Evolutionary conservation across 768 basidiomycete genomes (phyloP).

Genomic region (Boletales sp.): DNA sequence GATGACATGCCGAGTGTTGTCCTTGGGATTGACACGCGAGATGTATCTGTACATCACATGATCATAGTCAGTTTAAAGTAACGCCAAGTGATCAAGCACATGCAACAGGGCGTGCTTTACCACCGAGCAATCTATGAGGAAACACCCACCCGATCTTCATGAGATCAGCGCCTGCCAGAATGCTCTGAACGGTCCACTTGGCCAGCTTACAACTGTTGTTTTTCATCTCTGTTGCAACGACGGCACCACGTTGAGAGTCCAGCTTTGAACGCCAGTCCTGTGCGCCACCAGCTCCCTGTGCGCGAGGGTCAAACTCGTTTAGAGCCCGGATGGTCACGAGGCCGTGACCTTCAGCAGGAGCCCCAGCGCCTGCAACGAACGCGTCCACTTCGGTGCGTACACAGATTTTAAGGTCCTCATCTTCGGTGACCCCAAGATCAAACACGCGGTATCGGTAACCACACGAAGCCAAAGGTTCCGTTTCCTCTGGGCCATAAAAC

Average conservation of each 20-base stretch:
- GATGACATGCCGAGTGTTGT: conserved; percentile 94
- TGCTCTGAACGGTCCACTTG: conserved; percentile 94
- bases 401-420: conserved; percentile 87
- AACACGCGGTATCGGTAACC: conserved; percentile 96
- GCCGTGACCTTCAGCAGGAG: conserved; percentile 64
- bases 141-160: conserved; percentile 92
- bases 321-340: conserved; percentile 90
- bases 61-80: conserved; percentile 4
- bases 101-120: neutral
- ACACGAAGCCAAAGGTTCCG: conserved; percentile 92
- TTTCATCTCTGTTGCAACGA: conserved; percentile 99
- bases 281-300: conserved; percentile 88
- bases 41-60: conserved; percentile 63
- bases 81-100: neutral
- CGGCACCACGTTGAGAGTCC: conserved; percentile 94
- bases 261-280: conserved; percentile 99
- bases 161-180: conserved; percentile 90
- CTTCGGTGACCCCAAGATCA: conserved; percentile 85
- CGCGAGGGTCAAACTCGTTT: conserved; percentile 93
- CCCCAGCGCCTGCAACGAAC: conserved; percentile 61
- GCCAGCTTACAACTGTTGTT: conserved; percentile 98
- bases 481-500: conserved; percentile 92
- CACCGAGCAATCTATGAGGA: neutral
- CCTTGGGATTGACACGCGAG: conserved; percentile 89
- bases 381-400: conserved; percentile 97